phyloP scores from a whole-genome alignment of 805 yeast species.

The Ogataea neopini region DNA sequence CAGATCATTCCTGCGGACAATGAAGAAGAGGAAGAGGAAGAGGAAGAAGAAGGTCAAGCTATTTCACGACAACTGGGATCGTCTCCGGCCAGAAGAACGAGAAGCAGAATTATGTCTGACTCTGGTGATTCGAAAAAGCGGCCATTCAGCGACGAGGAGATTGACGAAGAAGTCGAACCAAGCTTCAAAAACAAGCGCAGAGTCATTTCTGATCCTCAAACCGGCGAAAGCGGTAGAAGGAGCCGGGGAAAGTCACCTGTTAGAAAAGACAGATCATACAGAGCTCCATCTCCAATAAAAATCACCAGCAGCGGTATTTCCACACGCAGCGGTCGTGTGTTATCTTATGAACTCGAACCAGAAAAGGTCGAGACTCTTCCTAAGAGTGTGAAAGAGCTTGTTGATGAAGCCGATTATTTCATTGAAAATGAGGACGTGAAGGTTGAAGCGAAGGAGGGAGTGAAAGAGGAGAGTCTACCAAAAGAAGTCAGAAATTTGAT shows the following conservation, averaged over 20 bases:
- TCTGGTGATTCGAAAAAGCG: conserved; percentile 7
- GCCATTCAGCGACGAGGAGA: conserved; percentile 3
- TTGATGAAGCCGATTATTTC: conserved; percentile 32
- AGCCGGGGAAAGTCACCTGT: conserved; percentile 30
- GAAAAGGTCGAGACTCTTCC: conserved; percentile 20
- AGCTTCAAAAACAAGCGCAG: conserved; percentile 9
- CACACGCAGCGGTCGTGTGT: conserved; percentile 32
- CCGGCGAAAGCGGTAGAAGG: conserved; percentile 15
- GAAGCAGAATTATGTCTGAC: conserved; percentile 14
- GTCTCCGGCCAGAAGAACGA: conserved; percentile 20
- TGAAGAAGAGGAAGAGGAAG: conserved; percentile 5
- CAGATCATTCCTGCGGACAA: background rate
- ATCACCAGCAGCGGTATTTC: conserved; percentile 28
- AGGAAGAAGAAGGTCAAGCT: background rate
- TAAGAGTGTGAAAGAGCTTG: conserved; percentile 24
- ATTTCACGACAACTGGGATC: conserved; percentile 3
- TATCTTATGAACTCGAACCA: conserved; percentile 32
- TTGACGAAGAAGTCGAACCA: conserved; percentile 2
- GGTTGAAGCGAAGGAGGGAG: conserved; percentile 20
- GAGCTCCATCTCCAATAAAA: conserved; percentile 26
- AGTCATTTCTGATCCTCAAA: conserved; percentile 10
- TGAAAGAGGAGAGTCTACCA: conserved; percentile 20
- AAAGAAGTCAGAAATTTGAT: conserved; percentile 25
- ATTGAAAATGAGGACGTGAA: conserved; percentile 25
- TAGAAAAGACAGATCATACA: conserved; percentile 26